These are phyloP conservation scores for Hamigera avellanea DNA, from an alignment of 495 filamentous ascomycete genomes.

Conservation along the genomic window DNA sequence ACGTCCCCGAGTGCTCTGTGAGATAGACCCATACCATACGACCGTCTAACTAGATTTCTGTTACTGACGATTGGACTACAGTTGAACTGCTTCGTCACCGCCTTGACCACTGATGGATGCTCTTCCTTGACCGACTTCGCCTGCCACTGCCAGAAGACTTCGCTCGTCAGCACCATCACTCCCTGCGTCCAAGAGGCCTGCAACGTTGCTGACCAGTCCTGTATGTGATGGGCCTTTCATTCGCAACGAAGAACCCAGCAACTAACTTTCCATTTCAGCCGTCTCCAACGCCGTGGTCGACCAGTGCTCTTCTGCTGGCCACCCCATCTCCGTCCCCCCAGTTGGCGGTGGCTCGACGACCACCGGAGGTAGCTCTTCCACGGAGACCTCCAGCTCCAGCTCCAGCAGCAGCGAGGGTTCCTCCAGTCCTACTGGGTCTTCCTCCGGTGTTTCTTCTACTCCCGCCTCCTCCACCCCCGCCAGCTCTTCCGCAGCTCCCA, in stretches of 20 bases:
- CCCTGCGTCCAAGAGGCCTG: constrained; percentile 36
- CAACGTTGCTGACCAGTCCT: constrained; percentile 21
- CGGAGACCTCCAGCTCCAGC: background rate
- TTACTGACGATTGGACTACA: constrained; percentile 10
- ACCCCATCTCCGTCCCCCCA: constrained; percentile 27
- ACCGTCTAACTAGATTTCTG: too few species aligned
- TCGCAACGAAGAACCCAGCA: background rate
- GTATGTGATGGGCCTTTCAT: constrained; percentile 16
- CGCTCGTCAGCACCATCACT: constrained; percentile 24
- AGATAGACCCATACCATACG: constrained; percentile 1
- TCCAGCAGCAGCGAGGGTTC: background rate
- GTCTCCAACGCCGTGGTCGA: constrained; percentile 25
- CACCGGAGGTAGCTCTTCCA: constrained; percentile 1
- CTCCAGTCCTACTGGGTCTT: constrained; percentile 5
- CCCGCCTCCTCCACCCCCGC: background rate
- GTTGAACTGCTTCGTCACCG: constrained; percentile 32
- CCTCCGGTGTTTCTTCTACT: constrained; percentile 4
- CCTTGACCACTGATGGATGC: constrained; percentile 33
- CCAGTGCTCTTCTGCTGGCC: constrained; percentile 23
- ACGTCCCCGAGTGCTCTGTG: constrained; percentile 36
- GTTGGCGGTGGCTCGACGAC: constrained; percentile 9
- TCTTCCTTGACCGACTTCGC: constrained; percentile 31
- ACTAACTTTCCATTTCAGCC: constrained; percentile 10
- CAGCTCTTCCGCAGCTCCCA: background rate
- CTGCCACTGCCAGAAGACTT: constrained; percentile 38